Conservation (phyloP, 2,329 filamentous ascomycete species). For the Paecilomyces dactylethromorphus region DNA sequence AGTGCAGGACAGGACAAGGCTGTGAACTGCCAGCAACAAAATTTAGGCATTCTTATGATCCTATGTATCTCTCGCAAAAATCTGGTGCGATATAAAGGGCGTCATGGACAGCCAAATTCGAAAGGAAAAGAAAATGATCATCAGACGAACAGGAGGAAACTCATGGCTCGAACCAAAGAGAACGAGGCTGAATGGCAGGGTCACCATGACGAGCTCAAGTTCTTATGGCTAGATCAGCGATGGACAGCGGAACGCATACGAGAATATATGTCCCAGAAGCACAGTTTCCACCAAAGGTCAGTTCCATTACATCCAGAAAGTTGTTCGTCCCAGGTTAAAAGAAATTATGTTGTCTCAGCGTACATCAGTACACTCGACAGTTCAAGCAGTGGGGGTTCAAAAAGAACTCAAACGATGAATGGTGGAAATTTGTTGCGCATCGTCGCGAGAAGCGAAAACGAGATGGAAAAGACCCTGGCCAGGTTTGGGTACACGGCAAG, state of each 20-base stretch:
- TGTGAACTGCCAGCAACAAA: no score
- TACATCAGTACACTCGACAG: slow-evolving; percentile 16
- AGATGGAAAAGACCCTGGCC: slow-evolving; percentile 11
- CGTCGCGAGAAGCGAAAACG: slow-evolving; percentile 11
- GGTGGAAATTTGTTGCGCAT: slow-evolving; percentile 13
- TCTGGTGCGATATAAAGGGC: no score
- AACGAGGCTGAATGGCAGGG: slow-evolving; percentile 6
- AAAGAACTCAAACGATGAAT: slow-evolving; percentile 14
- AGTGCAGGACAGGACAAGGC: no score
- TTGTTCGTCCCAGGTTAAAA: not conserved
- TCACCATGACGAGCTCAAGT: slow-evolving; percentile 7
- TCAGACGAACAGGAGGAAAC: no score
- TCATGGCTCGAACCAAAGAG: slow-evolving; percentile 7
- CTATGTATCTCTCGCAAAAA: no score
- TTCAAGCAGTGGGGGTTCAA: slow-evolving; percentile 19
- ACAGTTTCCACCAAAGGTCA: slow-evolving; percentile 8
- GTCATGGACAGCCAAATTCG: no score
- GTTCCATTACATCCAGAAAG: not conserved
- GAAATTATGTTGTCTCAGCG: slow-evolving; percentile 4
- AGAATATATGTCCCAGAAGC: slow-evolving; percentile 9
- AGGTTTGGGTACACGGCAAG: slow-evolving; percentile 7
- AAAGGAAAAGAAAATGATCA: no score
- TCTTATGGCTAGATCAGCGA: slow-evolving; percentile 6
- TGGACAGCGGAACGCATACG: slow-evolving; percentile 8
- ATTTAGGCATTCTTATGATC: no score